phyloP scores from a whole-genome alignment of 805 yeast species.

The Scheffersomyces amazonensis region DNA sequence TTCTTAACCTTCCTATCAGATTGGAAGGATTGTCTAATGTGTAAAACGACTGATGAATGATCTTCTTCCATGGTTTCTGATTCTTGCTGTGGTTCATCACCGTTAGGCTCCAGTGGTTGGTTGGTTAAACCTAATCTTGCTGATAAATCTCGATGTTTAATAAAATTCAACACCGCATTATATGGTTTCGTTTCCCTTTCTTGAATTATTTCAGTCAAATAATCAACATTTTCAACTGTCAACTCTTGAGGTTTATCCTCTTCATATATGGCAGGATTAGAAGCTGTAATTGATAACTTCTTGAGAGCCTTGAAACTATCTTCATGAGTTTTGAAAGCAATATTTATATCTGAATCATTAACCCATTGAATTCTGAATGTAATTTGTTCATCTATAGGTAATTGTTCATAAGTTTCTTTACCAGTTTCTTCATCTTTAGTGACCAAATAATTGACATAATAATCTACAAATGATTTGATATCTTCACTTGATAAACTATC shows the following conservation, averaged over 20 bases:
- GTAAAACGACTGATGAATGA: slow-evolving; percentile 32
- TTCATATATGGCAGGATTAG: slow-evolving; percentile 10
- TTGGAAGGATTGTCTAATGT: slow-evolving; percentile 48
- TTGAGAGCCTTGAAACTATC: slow-evolving; percentile 37
- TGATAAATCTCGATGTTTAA: slow-evolving; percentile 26
- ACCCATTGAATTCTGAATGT: slow-evolving; percentile 61
- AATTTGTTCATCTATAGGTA: slow-evolving; percentile 25
- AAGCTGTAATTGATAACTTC: slow-evolving; percentile 23
- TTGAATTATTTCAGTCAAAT: slow-evolving; percentile 23
- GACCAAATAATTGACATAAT: slow-evolving; percentile 34
- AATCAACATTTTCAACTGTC: slow-evolving; percentile 11
- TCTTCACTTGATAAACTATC: slow-evolving; percentile 61
- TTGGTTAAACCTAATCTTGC: slow-evolving; percentile 24
- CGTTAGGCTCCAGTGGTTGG: slow-evolving; percentile 11
- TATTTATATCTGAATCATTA: slow-evolving; percentile 56
- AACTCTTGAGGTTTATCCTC: slow-evolving; percentile 6
- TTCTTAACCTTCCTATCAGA: slow-evolving; percentile 57
- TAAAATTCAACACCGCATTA: slow-evolving; percentile 31
- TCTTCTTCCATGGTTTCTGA: slow-evolving; percentile 34
- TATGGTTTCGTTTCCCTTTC: slow-evolving; percentile 42
- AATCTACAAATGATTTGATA: slow-evolving; percentile 53
- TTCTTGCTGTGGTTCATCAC: slow-evolving; percentile 5
- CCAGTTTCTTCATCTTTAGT: slow-evolving; percentile 13
- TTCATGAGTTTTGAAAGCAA: slow-evolving; percentile 48
- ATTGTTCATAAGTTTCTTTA: slow-evolving; percentile 16